A percentile compares a stretch with the other conserved stretches of the same genome.
These are phyloP conservation scores for Malus orientalis DNA, from an alignment of 306 rosid genomes.

Conservation along the genomic window DNA sequence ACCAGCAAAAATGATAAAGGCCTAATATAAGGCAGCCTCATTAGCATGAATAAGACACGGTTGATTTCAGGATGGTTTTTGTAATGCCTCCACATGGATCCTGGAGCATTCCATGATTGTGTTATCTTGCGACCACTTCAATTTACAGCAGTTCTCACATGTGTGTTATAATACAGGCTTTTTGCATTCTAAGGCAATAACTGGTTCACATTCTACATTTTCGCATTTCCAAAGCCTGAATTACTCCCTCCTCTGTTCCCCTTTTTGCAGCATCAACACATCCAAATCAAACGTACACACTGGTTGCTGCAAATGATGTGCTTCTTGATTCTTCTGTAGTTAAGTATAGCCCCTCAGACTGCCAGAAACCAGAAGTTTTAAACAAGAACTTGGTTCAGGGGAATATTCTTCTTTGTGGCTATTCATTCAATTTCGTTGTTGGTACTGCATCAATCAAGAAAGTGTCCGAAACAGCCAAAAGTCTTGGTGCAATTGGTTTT, in stretches of 20 bases:
- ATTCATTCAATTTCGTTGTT: conserved; percentile 85
- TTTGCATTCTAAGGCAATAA: not conserved
- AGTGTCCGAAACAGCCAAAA: conserved; percentile 84
- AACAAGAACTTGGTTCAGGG: conserved; percentile 88
- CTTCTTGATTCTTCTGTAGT: conserved; percentile 79
- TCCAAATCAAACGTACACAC: conserved; percentile 60
- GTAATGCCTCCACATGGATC: not conserved
- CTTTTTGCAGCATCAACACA: conserved; percentile 71
- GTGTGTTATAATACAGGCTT: not conserved
- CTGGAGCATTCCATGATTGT: not conserved
- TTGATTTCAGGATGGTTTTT: not conserved
- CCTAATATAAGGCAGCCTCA: not conserved
- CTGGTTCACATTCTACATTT: not conserved
- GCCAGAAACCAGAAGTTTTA: conserved; percentile 88
- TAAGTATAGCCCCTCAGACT: conserved; percentile 86
- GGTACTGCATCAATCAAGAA: conserved; percentile 86
- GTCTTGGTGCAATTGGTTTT: conserved; percentile 96
- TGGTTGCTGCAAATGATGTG: conserved; percentile 93
- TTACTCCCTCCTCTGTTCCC: conserved; percentile 11
- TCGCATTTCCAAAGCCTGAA: conserved; percentile 8
- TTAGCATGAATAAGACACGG: not conserved
- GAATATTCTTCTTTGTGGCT: conserved; percentile 95
- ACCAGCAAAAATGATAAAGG: not conserved
- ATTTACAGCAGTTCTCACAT: not conserved
- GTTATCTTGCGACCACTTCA: not conserved